Percentiles rank a stretch among this genome's conserved stretches.
Conservation (phyloP, 176 grass and related monocot genomes). For the Oryza nivara region DNA sequence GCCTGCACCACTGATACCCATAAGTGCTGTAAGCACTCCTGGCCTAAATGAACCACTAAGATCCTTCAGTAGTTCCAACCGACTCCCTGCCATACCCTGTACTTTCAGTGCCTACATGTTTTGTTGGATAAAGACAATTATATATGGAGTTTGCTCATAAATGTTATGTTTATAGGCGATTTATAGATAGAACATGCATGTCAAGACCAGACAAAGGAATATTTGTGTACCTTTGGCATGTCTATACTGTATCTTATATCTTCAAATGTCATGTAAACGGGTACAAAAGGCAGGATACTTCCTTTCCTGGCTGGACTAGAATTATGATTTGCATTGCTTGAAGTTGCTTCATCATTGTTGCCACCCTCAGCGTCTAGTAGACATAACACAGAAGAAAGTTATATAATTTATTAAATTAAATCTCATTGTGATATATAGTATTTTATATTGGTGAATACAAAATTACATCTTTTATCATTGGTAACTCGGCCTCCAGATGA, state of each 20-base stretch:
- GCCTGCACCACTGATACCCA: too few relatives aligned
- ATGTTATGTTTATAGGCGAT: too few relatives aligned
- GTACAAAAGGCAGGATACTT: conserved; percentile 90
- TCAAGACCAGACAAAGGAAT: background rate
- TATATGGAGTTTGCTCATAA: background rate
- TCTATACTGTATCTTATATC: conserved; percentile 79
- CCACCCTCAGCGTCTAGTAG: conserved; percentile 35
- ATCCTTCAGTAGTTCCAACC: too few relatives aligned
- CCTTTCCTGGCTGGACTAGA: conserved; percentile 57
- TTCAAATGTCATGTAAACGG: conserved; percentile 67
- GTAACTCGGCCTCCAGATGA: conserved; percentile 37
- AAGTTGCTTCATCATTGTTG: conserved; percentile 34
- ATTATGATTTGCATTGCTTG: conserved; percentile 38
- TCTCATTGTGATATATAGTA: conserved; percentile 1
- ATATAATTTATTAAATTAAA: conserved; percentile 10
- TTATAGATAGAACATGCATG: background rate
- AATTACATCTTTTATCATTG: conserved; percentile 45
- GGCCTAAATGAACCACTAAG: too few relatives aligned
- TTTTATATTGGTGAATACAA: conserved; percentile 2
- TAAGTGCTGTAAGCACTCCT: too few relatives aligned
- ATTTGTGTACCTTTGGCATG: conserved; percentile 70
- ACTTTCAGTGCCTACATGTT: conserved; percentile 37
- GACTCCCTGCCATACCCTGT: too few relatives aligned
- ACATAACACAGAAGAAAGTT: conserved; percentile 23
- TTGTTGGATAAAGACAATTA: conserved; percentile 12